A percentile compares a stretch with the other conserved stretches of the same genome.
phyloP scores from a whole-genome alignment of 768 basidiomycete genomes.

The Boletus bicolor region DNA sequence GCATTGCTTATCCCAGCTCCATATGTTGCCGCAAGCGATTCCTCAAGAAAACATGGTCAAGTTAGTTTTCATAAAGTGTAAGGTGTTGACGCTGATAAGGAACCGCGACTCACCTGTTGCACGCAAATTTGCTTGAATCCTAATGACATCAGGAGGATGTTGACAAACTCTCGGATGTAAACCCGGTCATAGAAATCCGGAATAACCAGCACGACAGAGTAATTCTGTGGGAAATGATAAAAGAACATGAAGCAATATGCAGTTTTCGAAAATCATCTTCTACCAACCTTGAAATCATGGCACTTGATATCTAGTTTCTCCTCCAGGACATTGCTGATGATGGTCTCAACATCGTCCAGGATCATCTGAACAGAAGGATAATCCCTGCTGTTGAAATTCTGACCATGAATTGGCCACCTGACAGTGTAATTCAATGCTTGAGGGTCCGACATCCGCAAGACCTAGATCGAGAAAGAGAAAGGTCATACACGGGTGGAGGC shows the following conservation, averaged over 20 bases:
- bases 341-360: slow-evolving; percentile 73
- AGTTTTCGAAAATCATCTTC: neutral
- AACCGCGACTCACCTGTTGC: slow-evolving; percentile 62
- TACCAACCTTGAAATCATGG: slow-evolving; percentile 57
- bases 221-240: slow-evolving; percentile 50
- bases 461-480: slow-evolving; percentile 41
- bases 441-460: slow-evolving; percentile 68
- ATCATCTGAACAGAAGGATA: slow-evolving; percentile 69
- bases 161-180: slow-evolving; percentile 77
- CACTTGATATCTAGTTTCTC: slow-evolving; percentile 55
- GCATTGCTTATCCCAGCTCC: slow-evolving; percentile 94
- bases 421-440: slow-evolving; percentile 64
- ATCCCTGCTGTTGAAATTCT: slow-evolving; percentile 77
- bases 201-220: slow-evolving; percentile 83
- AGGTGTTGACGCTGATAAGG: neutral
- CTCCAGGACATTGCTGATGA: slow-evolving; percentile 60
- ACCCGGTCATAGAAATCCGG: slow-evolving; percentile 87
- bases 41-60: slow-evolving; percentile 42
- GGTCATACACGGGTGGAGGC: slow-evolving; percentile 1
- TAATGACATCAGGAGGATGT: slow-evolving; percentile 71
- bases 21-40: slow-evolving; percentile 89
- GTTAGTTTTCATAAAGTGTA: neutral
- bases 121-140: slow-evolving; percentile 92
- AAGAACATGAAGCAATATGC: neutral
- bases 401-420: slow-evolving; percentile 79